These are phyloP conservation scores for Volvox carteri DNA, from an alignment of 163 green algal species.

Conservation along the genomic window DNA sequence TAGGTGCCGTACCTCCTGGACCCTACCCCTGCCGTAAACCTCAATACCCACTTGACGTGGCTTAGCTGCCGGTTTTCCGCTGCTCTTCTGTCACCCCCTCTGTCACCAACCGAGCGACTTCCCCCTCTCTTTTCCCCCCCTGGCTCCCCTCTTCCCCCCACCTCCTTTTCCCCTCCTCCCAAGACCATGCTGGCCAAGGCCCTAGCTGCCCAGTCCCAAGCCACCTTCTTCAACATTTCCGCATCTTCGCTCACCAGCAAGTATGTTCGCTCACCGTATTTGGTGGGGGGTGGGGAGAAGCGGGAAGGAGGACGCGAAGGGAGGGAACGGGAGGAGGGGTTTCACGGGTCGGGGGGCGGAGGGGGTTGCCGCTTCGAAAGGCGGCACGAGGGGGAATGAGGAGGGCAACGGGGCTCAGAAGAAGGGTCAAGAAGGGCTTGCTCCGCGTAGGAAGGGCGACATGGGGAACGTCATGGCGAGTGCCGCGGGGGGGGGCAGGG, in stretches of 20 bases:
- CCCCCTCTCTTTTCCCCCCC: slow-evolving; percentile 70
- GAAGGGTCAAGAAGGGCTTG: too few relatives aligned
- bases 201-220: slow-evolving; percentile 41
- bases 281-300: neutral
- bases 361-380: too few relatives aligned
- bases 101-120: too few relatives aligned
- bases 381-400: neutral
- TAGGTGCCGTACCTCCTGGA: too few relatives aligned
- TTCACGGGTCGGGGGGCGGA: neutral
- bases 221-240: slow-evolving; percentile 92
- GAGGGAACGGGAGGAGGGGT: neutral
- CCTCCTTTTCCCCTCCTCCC: neutral
- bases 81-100: too few relatives aligned
- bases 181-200: slow-evolving; percentile 67
- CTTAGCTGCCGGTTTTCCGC: too few relatives aligned
- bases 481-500: too few relatives aligned
- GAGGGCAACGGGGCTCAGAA: neutral
- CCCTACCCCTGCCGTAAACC: too few relatives aligned
- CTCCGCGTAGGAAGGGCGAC: too few relatives aligned
- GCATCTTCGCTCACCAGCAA: slow-evolving; percentile 89
- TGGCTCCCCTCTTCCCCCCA: neutral
- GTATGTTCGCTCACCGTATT: too few relatives aligned
- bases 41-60: too few relatives aligned
- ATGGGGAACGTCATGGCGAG: too few relatives aligned
- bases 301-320: neutral